Evolutionary conservation across 176 grass and related monocot species (phyloP).

Genomic region (Rhipidocladum racemiflorum): DNA sequence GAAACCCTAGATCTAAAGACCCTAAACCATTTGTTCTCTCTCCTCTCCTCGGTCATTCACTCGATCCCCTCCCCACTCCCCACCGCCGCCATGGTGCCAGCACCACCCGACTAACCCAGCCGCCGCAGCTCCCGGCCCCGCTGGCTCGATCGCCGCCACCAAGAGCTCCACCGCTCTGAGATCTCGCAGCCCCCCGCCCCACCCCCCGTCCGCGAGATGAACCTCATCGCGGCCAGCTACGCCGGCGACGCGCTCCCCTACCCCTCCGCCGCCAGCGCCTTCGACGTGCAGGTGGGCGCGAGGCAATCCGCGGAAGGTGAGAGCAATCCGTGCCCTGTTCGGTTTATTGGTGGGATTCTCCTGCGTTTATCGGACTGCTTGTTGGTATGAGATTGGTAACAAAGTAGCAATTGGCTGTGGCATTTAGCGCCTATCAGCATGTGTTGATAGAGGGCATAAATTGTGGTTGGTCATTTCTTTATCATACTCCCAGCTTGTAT

Average conservation of each 20-base stretch:
- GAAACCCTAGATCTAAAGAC: no score
- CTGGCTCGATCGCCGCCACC: no score
- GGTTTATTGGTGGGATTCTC: not conserved
- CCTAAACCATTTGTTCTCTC: no score
- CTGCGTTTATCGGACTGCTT: not conserved
- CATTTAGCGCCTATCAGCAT: not conserved
- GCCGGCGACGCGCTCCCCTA: conserved; percentile 1
- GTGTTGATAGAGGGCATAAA: not conserved
- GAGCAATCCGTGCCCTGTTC: not conserved
- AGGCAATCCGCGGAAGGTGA: conserved; percentile 73
- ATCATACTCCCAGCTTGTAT: not conserved
- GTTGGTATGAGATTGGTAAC: not conserved
- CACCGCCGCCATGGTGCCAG: no score
- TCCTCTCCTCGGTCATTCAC: no score
- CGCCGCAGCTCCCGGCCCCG: no score
- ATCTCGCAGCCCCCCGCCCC: no score
- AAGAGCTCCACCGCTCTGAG: no score
- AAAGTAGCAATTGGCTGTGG: not conserved
- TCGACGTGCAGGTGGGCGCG: conserved; percentile 32
- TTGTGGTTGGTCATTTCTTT: no score
- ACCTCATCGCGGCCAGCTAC: conserved; percentile 52
- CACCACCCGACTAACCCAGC: no score
- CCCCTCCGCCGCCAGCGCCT: conserved; percentile 7
- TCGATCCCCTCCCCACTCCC: no score
- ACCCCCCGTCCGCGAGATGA: no score